Evolutionary conservation across 495 filamentous ascomycete species (phyloP).

Genomic region (Alectoria sarmentosa): DNA sequence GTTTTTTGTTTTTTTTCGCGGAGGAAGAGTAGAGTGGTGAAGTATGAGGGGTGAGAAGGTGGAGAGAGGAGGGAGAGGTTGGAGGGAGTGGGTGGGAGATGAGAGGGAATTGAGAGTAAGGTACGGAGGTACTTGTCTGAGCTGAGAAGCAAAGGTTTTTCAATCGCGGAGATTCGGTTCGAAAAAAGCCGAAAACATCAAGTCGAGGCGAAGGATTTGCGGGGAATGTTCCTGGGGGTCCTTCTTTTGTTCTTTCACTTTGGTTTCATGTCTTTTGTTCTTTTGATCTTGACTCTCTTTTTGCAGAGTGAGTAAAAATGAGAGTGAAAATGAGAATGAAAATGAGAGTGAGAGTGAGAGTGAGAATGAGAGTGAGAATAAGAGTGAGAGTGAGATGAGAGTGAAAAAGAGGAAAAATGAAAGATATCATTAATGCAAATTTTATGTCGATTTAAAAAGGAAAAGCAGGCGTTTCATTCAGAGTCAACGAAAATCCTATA

Average conservation of each 20-base stretch:
- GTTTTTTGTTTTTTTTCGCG: not conserved
- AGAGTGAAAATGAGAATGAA: too few species aligned
- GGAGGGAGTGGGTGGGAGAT: not conserved
- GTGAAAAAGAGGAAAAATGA: too few species aligned
- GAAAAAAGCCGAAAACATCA: slow-evolving; percentile 15
- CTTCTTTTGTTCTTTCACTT: not conserved
- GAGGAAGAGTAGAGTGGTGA: not conserved
- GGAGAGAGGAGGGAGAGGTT: not conserved
- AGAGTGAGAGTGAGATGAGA: too few species aligned
- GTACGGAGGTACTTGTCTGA: not conserved
- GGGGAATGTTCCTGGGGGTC: not conserved
- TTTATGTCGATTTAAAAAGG: too few species aligned
- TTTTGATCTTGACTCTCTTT: not conserved
- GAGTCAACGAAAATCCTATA: not conserved
- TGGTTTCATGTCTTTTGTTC: not conserved
- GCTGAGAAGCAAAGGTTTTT: not conserved
- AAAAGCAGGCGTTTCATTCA: not conserved
- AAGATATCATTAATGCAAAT: too few species aligned
- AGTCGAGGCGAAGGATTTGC: slow-evolving; percentile 2
- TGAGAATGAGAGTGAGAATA: too few species aligned
- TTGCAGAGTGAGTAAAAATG: too few species aligned
- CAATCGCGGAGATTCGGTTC: slow-evolving; percentile 7
- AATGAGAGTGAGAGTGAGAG: too few species aligned
- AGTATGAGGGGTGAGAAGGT: not conserved
- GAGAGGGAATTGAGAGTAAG: not conserved